Evolutionary conservation across 768 basidiomycete genomes (phyloP), one percentile per base, ranked within the genome.

Genomic region (Boletus barrowsii): DNA sequence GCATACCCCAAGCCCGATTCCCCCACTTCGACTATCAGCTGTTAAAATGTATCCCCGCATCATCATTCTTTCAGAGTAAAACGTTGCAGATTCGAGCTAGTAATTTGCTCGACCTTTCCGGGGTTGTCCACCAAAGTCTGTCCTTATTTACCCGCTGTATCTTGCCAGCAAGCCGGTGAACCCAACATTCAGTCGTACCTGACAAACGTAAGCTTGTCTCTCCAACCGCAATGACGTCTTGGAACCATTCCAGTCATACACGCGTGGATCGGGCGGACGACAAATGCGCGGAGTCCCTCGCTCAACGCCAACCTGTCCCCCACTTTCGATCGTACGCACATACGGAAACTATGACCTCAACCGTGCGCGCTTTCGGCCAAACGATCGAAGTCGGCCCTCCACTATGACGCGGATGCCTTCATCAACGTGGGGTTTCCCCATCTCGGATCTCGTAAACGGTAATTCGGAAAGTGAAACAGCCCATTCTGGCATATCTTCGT

Each of bases 361-460:
- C 30, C 30, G 18, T 22, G 11, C 26, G 44, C 59, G 24, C 35
- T 5, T 39, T 35, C 26, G 15, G 54, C 15, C 48, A 62, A 22
- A 37, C 17, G 49, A 62, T 62, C 57, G 32, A 47, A 20, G 30
- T 51, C 35, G 26, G 24, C 53, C 33, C 20, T 40, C 15, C 41
- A 44, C 20, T 49, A 44, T 52, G 59, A 56, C 43, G 49, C 45
- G 26, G 10, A 53, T 46, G 39, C 50, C 33, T 47, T 45, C 41
- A 39, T 53, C 62, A 62, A 29, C 48, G 56, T 51, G 51, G 59
- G 33, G 47, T 37, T 30, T 17, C 40, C 10, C 42, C 37, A 49
- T 55, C 51, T 46, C 36, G 30, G 54, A 56, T 64, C 61, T 62
- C 53, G 35, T 45, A 40, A 36, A 50, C 35, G 53, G 49, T 17